These are phyloP conservation scores for Sporothrix euskadiensis DNA, from an alignment of 2,329 filamentous ascomycete genomes.

Conservation along the genomic window DNA sequence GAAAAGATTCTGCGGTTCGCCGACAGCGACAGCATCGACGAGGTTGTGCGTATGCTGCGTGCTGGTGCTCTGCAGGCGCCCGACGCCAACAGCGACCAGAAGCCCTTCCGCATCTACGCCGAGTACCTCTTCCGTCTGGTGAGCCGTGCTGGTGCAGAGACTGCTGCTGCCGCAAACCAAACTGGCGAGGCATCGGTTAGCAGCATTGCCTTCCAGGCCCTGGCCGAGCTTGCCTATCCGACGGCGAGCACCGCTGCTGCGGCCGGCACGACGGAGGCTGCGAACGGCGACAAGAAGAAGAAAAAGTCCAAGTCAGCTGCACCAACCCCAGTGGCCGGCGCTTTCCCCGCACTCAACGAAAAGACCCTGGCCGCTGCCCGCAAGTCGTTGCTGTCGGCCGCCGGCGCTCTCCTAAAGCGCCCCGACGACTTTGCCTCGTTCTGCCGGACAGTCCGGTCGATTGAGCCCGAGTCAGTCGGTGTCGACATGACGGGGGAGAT, in stretches of 20 bases:
- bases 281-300: slow-evolving; percentile 11
- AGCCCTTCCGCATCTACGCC: slow-evolving; percentile 52
- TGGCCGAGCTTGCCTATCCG: slow-evolving; percentile 59
- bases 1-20: slow-evolving; percentile 69
- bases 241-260: slow-evolving; percentile 38
- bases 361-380: slow-evolving; percentile 57
- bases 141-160: slow-evolving; percentile 41
- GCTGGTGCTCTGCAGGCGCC: slow-evolving; percentile 41
- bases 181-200: slow-evolving; percentile 43
- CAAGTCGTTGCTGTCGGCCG: slow-evolving; percentile 58
- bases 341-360: slow-evolving; percentile 50
- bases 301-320: neutral
- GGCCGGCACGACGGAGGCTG: neutral
- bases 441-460: slow-evolving; percentile 55
- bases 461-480: slow-evolving; percentile 52
- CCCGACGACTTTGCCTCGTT: slow-evolving; percentile 55
- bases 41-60: slow-evolving; percentile 50
- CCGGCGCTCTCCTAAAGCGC: slow-evolving; percentile 58
- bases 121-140: slow-evolving; percentile 57
- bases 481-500: slow-evolving; percentile 59
- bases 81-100: slow-evolving; percentile 44
- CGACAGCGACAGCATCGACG: slow-evolving; percentile 56
- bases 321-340: slow-evolving; percentile 35
- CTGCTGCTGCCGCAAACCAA: slow-evolving; percentile 37
- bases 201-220: slow-evolving; percentile 50